Evolutionary conservation across 179 eudicot genomes (phyloP).

Genomic region (Gypsophila paniculata): DNA sequence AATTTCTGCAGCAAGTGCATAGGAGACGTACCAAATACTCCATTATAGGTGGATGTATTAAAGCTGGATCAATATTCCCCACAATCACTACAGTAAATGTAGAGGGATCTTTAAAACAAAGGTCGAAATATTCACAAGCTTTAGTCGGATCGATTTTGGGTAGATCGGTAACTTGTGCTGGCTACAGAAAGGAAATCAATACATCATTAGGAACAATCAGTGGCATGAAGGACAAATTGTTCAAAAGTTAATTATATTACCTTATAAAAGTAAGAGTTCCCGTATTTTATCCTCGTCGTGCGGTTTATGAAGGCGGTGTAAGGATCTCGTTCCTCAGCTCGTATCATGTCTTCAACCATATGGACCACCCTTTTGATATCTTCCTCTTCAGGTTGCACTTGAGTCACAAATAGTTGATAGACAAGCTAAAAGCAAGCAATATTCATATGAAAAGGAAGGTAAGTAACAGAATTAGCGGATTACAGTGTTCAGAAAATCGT

Average conservation of each 20-base stretch:
- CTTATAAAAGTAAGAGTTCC: constrained; percentile 72
- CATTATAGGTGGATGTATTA: constrained; percentile 54
- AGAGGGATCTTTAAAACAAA: constrained; percentile 77
- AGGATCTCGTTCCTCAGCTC: constrained; percentile 84
- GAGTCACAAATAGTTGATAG: constrained; percentile 68
- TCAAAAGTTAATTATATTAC: constrained; percentile 27
- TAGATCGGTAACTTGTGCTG: constrained; percentile 51
- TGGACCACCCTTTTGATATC: constrained; percentile 69
- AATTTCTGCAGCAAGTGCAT: constrained; percentile 7
- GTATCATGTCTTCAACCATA: constrained; percentile 62
- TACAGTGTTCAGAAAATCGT: not conserved
- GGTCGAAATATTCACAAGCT: constrained; percentile 74
- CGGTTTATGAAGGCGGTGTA: constrained; percentile 64
- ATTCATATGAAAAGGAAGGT: not conserved
- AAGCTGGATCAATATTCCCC: constrained; percentile 73
- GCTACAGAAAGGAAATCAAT: constrained; percentile 40
- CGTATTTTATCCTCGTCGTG: constrained; percentile 69
- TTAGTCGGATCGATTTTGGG: constrained; percentile 60
- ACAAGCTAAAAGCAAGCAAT: constrained; percentile 50
- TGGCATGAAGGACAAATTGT: not conserved
- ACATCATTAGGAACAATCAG: constrained; percentile 6
- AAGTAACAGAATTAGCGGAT: constrained; percentile 3
- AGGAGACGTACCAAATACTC: constrained; percentile 60
- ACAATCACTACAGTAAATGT: constrained; percentile 69
- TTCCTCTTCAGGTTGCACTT: constrained; percentile 62